Percentiles rank a stretch among this genome's conserved stretches.
These are phyloP conservation scores for Purpureocillium takamizusanense DNA, from an alignment of 2,329 filamentous ascomycete genomes.

Conservation along the genomic window DNA sequence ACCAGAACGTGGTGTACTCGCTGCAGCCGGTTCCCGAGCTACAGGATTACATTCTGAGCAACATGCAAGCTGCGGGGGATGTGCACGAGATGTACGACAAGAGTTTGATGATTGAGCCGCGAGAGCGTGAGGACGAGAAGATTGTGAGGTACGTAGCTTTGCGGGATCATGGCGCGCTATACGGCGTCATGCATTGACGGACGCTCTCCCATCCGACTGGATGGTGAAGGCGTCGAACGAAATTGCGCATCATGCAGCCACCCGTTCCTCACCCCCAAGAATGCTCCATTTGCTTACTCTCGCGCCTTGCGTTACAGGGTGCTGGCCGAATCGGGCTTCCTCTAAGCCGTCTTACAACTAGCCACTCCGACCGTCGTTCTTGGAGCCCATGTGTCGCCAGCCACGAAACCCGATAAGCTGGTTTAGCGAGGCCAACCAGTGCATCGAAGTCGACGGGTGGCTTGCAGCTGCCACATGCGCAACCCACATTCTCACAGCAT, in stretches of 20 bases:
- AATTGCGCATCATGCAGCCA: conserved; percentile 1
- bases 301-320: conserved; percentile 31
- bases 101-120: conserved; percentile 84
- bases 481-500: too few species aligned
- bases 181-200: conserved; percentile 7
- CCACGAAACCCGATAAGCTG: too few species aligned
- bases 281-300: conserved; percentile 6
- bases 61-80: conserved; percentile 91
- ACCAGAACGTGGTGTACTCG: conserved; percentile 94
- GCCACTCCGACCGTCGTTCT: too few species aligned
- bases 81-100: conserved; percentile 99
- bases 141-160: conserved; percentile 77
- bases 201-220: neutral
- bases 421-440: too few species aligned
- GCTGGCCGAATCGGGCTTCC: conserved; percentile 52
- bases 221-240: neutral
- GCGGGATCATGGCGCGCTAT: conserved; percentile 14
- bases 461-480: too few species aligned
- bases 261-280: conserved; percentile 2
- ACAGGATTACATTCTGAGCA: conserved; percentile 92
- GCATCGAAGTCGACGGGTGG: too few species aligned
- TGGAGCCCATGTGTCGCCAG: too few species aligned
- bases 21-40: conserved; percentile 83
- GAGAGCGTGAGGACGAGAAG: conserved; percentile 97
- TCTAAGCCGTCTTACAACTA: conserved; percentile 25